Conservation (phyloP, 2,329 filamentous ascomycete species). For the Neofusicoccum cordaticola region DNA sequence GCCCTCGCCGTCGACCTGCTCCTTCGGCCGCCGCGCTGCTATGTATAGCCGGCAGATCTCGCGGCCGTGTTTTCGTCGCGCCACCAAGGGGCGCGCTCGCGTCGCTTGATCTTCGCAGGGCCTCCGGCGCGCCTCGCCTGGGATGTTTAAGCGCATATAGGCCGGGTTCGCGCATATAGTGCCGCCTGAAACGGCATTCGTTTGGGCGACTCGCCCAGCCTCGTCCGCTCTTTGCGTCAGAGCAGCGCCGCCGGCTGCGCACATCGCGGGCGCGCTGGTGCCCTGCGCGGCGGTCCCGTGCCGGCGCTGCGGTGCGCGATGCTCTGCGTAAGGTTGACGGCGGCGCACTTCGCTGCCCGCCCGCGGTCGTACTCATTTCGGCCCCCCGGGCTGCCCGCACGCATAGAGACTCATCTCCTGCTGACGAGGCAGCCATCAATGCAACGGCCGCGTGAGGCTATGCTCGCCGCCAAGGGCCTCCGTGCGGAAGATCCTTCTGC, state of each 20-base stretch:
- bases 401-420: constrained; percentile 15
- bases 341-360: background rate
- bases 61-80: constrained; percentile 3
- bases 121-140: constrained; percentile 20
- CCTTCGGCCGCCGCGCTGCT: constrained; percentile 1
- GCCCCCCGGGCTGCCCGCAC: background rate
- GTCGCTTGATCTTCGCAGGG: background rate
- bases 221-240: constrained; percentile 36
- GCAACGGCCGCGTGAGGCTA: constrained; percentile 6
- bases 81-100: constrained; percentile 13
- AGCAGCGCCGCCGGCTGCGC: constrained; percentile 12
- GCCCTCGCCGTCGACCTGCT: background rate
- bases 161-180: constrained; percentile 29
- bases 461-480: constrained; percentile 24
- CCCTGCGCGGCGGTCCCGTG: background rate
- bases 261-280: background rate
- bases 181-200: constrained; percentile 39
- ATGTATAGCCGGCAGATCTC: constrained; percentile 11
- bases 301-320: constrained; percentile 15
- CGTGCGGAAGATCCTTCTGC: constrained; percentile 39
- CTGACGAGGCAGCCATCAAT: constrained; percentile 9
- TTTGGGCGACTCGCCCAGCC: constrained; percentile 37
- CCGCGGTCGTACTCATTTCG: constrained; percentile 1
- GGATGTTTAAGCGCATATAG: constrained; percentile 39
- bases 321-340: constrained; percentile 12